Conservation (phyloP, 192 early-diverging fungal genomes). For the Umbelopsis vinacea region DNA sequence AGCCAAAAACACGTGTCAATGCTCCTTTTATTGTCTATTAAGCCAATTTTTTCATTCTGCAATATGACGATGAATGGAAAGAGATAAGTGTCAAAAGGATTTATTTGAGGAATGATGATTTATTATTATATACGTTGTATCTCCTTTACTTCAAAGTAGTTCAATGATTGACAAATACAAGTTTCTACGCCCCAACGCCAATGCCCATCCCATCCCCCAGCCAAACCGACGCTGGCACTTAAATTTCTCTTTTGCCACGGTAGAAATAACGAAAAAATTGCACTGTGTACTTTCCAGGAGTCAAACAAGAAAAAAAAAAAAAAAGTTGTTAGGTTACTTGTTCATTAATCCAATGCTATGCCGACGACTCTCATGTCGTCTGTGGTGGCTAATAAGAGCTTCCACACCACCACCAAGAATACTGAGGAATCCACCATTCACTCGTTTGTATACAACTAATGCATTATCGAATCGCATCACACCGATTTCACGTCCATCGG, state of each 20-base stretch:
- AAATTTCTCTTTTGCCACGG: neutral
- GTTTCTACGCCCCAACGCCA: too few species aligned
- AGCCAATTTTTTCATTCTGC: too few species aligned
- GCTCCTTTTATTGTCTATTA: neutral
- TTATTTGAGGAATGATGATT: too few species aligned
- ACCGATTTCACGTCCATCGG: constrained; percentile 7
- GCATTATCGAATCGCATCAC: neutral
- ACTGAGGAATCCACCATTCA: neutral
- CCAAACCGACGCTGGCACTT: neutral
- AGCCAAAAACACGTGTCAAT: constrained; percentile 20
- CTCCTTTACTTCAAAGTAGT: too few species aligned
- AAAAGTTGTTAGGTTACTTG: neutral
- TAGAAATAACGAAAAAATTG: neutral
- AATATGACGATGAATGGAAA: neutral
- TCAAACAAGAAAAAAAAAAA: constrained; percentile 18
- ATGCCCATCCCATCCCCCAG: too few species aligned
- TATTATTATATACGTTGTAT: too few species aligned
- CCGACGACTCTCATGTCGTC: constrained; percentile 23
- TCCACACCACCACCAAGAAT: constrained; percentile 14
- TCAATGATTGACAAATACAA: too few species aligned
- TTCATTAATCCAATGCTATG: constrained; percentile 15
- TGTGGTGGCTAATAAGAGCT: constrained; percentile 13
- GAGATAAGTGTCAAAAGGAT: neutral
- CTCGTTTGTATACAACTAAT: neutral
- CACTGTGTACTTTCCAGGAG: neutral